Evolutionary conservation across 2,329 filamentous ascomycete genomes (phyloP).

Genomic region (Aspergillus sojae): DNA sequence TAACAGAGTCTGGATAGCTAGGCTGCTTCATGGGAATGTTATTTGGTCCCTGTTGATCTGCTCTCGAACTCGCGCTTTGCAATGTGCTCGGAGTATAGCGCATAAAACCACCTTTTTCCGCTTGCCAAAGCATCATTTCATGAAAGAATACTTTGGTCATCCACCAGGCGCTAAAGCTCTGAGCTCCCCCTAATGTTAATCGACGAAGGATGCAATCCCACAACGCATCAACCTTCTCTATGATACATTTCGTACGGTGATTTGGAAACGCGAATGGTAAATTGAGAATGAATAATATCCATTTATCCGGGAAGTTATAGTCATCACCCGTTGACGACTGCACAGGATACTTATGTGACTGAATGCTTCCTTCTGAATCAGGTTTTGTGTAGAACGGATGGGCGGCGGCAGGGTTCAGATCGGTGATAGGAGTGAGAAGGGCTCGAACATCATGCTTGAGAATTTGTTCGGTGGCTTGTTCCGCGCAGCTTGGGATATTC

Average conservation of each 20-base stretch:
- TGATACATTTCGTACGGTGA: slow-evolving; percentile 48
- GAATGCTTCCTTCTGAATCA: slow-evolving; percentile 34
- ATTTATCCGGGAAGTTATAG: slow-evolving; percentile 53
- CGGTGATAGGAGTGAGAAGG: slow-evolving; percentile 44
- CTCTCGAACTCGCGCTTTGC: slow-evolving; percentile 28
- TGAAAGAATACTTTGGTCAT: slow-evolving; percentile 95
- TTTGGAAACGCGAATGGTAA: slow-evolving; percentile 43
- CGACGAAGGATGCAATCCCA: slow-evolving; percentile 49
- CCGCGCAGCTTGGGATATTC: slow-evolving; percentile 44
- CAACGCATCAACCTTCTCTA: slow-evolving; percentile 47
- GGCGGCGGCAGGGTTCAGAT: slow-evolving; percentile 31
- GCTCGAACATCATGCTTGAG: slow-evolving; percentile 49
- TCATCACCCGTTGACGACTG: slow-evolving; percentile 41
- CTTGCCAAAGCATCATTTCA: slow-evolving; percentile 89
- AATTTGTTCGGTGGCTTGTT: slow-evolving; percentile 39
- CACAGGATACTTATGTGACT: slow-evolving; percentile 39
- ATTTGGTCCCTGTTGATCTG: slow-evolving; percentile 26
- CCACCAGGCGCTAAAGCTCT: slow-evolving; percentile 54
- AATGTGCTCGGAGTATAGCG: slow-evolving; percentile 48
- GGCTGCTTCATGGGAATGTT: slow-evolving; percentile 27
- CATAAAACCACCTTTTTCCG: slow-evolving; percentile 88
- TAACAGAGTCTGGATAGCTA: slow-evolving; percentile 16
- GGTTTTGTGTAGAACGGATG: slow-evolving; percentile 39
- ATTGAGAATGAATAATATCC: slow-evolving; percentile 49
- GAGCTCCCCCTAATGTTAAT: slow-evolving; percentile 47